Conservation (phyloP, 305 asterid genomes). For the Coffea humblotiana region DNA sequence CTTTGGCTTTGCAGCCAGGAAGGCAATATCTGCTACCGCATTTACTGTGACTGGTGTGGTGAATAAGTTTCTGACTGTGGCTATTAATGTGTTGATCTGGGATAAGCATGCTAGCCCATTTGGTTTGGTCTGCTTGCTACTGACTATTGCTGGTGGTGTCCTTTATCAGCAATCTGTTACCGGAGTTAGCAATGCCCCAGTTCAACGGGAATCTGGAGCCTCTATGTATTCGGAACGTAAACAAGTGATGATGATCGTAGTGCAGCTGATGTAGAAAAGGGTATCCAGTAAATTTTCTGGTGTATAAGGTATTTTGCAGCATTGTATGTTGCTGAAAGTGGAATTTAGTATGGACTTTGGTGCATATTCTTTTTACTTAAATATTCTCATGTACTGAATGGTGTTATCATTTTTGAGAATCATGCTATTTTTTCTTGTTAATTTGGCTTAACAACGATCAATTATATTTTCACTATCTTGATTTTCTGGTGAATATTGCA, state of each 20-base stretch:
- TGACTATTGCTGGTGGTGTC: slow-evolving; percentile 85
- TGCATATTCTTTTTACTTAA: not conserved
- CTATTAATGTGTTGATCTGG: slow-evolving; percentile 91
- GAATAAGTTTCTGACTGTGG: slow-evolving; percentile 90
- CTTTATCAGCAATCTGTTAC: slow-evolving; percentile 95
- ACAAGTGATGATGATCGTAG: slow-evolving; percentile 26
- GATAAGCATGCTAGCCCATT: slow-evolving; percentile 94
- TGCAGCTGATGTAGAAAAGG: slow-evolving; percentile 52
- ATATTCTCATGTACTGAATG: not conserved
- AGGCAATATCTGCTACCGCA: slow-evolving; percentile 95
- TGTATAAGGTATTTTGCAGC: slow-evolving; percentile 38
- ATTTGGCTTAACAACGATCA: not conserved
- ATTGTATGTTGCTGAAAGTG: not conserved
- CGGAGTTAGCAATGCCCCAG: slow-evolving; percentile 43
- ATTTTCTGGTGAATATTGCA: not conserved
- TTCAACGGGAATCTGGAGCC: slow-evolving; percentile 36
- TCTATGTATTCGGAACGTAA: slow-evolving; percentile 39
- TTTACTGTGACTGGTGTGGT: slow-evolving; percentile 97
- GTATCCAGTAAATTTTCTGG: slow-evolving; percentile 62
- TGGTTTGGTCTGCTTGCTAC: slow-evolving; percentile 78
- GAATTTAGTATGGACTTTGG: not conserved
- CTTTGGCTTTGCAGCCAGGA: slow-evolving; percentile 96
- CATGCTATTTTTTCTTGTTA: not conserved
- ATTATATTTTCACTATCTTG: not conserved
- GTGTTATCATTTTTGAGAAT: not conserved